A percentile compares a stretch with the other conserved stretches of the same genome.
Conservation (phyloP, 1,284 basidiomycete genomes). For the Boletus smithii region DNA sequence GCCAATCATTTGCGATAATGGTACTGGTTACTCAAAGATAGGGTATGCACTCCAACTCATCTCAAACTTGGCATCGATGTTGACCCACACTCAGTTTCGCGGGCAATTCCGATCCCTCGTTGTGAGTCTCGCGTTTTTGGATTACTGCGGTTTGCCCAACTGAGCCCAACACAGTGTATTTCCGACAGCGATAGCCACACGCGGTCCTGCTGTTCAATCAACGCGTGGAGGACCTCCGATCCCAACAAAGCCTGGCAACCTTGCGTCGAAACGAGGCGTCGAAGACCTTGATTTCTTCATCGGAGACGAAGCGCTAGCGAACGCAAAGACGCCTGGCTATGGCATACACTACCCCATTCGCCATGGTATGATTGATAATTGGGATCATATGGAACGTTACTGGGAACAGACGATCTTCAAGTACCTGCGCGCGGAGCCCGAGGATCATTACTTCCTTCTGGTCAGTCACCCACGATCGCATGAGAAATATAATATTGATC, state of each 20-base stretch:
- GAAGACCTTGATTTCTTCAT: constrained; percentile 99
- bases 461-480: constrained; percentile 48
- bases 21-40: constrained; percentile 96
- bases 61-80: constrained; percentile 3
- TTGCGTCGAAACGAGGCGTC: constrained; percentile 95
- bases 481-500: constrained; percentile 3
- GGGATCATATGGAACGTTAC: constrained; percentile 99
- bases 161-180: constrained; percentile 63
- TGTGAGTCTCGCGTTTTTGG: constrained; percentile 50
- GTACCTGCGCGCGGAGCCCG: constrained; percentile 96
- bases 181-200: constrained; percentile 91
- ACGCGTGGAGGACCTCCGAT: constrained; percentile 67
- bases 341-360: constrained; percentile 95
- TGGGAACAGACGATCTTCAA: constrained; percentile 99
- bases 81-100: constrained; percentile 69
- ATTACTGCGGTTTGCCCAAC: constrained; percentile 1
- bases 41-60: constrained; percentile 56
- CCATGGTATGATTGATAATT: constrained; percentile 99
- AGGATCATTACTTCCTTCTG: constrained; percentile 97
- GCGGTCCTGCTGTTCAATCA: constrained; percentile 61
- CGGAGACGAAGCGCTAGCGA: constrained; percentile 95
- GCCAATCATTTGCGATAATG: constrained; percentile 96
- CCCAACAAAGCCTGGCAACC: constrained; percentile 84
- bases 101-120: constrained; percentile 98
- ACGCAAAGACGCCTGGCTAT: constrained; percentile 88